Base-by-base conservation (phyloP, 2,329 filamentous ascomycete species). In the Xylariales sp. region DNA sequence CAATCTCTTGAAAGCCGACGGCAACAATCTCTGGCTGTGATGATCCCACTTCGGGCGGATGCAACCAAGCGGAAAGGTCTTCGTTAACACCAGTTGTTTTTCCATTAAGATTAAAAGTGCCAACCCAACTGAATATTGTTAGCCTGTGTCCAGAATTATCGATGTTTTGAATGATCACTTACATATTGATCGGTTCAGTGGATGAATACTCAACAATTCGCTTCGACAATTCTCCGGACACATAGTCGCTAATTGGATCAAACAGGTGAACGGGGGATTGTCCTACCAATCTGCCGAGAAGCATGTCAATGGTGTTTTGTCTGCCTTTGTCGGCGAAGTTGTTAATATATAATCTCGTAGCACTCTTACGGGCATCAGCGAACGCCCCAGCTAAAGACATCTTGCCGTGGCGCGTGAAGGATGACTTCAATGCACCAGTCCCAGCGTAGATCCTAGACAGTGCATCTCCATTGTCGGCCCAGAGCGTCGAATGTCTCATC, bases 401-500 rank as follows among this genome's bases (percentile, higher is more conserved):
- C 63, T 96, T 97, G 23, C 93, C 93, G 54, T 86, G 82, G 40
- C 93, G 77, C 2, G 93, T 98, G 52, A 95, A 97, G 0, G 90
- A 96, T 3, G 89, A 90, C 60, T 97, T 98, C 30, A 98, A 69
- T 13, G 93, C 93, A 5, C 93, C 93, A 4, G 93, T 98, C 17
- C 93, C 93, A 7, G 93, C 93, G 57, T 98, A 98, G 18, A 96
- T 97, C 54, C 88, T 88, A 11, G 90, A 96, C 33, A 98, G 64
- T 5, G 86, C 85, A 65, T 98, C 93, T 16, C 93, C 93, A 55
- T 96, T 97, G 61, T 98, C 93, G 23, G 93, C 93, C 93, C 93
- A 98, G 2, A 98, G 72, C 43, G 81, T 93, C 7, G 88, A 90
- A 64, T 98, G 93, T 33, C 88, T 76, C 65, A 88, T 84, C 85